Evolutionary conservation across 768 basidiomycete genomes (phyloP), one percentile per base, ranked within the genome.

Genomic region (Tulasnella sp.): DNA sequence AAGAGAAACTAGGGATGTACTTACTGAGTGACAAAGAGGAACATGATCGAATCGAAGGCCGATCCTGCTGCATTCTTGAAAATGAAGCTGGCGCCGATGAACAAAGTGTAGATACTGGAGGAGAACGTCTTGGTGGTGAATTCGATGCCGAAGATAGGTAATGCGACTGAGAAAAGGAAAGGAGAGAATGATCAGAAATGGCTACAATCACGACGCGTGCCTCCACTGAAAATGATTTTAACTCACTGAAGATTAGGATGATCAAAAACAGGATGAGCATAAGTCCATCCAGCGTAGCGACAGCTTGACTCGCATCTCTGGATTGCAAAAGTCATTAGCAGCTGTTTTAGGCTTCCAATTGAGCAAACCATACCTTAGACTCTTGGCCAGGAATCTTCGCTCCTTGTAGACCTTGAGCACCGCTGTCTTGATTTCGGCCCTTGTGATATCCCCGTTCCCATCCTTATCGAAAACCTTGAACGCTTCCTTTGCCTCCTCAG

Each of bases 11-110:
- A 51, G 56, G 21, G 27, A 17, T 45, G n/a, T 26, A 74, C 85
- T 64, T 63, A 87, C 86, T 90, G 88, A 2, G 86, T 84, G 42
- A 88, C 86, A 67, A 88, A 88, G 63, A 88, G 69, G 68, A 90
- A 86, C 78, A 88, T 84, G 66, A 88, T 83, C 26, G 86, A 77
- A 70, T 88, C 86, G 66, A 90, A 90, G 17, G 83, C 83, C 56
- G 72, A 77, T 62, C 82, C 81, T 21, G 86, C 84, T 3, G 86
- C 71, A 64, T 75, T 79, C 73, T 86, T 88, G 76, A 90, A 90
- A 64, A 90, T 77, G 66, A 90, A 90, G 68, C 85, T 87, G 9
- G 80, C 80, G 4, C 83, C 88, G 61, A 90, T 79, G 21, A 63
- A 45, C 1, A 52, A 29, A 55, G 86, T 77, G 69, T 88, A 89